Percentiles rank a stretch among this genome's conserved stretches.
Evolutionary conservation across 1,139 yeast species (phyloP).

Genomic region (Debaryomycetaceae sp.): DNA sequence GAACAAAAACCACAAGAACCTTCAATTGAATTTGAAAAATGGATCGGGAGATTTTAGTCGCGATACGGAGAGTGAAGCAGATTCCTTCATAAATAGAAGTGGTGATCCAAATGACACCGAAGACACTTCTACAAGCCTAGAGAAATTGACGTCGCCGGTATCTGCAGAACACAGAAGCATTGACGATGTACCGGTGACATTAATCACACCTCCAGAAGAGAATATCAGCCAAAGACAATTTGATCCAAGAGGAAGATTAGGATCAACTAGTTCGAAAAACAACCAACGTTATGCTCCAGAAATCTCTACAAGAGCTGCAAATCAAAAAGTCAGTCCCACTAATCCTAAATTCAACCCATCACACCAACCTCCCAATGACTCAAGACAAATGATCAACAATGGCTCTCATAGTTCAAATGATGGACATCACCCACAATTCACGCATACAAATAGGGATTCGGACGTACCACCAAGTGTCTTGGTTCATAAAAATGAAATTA

Average conservation of each 20-base stretch:
- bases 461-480: neutral
- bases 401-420: too few species aligned
- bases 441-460: neutral
- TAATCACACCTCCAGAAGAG: neutral
- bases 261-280: neutral
- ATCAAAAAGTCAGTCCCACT: neutral
- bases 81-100: constrained; percentile 6
- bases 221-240: neutral
- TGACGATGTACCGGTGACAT: neutral
- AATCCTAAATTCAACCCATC: constrained; percentile 6
- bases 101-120: constrained; percentile 10
- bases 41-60: constrained; percentile 1
- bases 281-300: neutral
- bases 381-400: constrained; percentile 9
- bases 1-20: constrained; percentile 28
- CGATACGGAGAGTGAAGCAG: neutral
- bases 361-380: constrained; percentile 12
- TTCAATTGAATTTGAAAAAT: constrained; percentile 23
- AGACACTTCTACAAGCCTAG: constrained; percentile 7
- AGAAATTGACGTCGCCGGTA: neutral
- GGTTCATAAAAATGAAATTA: constrained; percentile 15
- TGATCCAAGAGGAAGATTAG: neutral
- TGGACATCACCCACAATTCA: too few species aligned
- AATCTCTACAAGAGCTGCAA: neutral
- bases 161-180: neutral